phyloP scores from a whole-genome alignment of 2,329 filamentous ascomycete genomes.

The Diaporthe batatas region DNA sequence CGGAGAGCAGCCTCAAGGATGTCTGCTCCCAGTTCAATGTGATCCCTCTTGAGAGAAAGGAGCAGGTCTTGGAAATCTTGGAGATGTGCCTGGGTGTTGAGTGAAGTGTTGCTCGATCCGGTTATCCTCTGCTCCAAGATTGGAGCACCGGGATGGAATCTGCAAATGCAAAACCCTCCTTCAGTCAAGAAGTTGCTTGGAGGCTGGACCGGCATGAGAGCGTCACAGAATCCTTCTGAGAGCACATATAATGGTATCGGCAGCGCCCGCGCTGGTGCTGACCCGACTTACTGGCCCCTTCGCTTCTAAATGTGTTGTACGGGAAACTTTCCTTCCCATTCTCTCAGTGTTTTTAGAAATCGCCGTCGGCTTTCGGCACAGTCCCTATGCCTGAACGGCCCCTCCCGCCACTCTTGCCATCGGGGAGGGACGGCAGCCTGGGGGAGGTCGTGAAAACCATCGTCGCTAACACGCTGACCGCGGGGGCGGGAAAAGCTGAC shows the following conservation, averaged over 20 bases:
- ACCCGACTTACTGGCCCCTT: not conserved
- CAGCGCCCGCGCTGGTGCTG: not conserved
- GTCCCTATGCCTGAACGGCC: not conserved
- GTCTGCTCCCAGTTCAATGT: slow-evolving; percentile 60
- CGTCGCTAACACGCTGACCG: not conserved
- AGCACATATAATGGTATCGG: not conserved
- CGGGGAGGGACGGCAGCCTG: not conserved
- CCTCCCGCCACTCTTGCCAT: not conserved
- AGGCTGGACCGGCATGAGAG: no score
- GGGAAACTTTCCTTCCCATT: not conserved
- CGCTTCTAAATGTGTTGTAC: not conserved
- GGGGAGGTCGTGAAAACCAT: not conserved
- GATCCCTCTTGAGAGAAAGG: slow-evolving; percentile 57
- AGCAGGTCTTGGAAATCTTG: slow-evolving; percentile 63
- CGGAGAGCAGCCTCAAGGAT: slow-evolving; percentile 60
- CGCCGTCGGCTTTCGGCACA: slow-evolving; percentile 13
- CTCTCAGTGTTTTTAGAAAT: not conserved
- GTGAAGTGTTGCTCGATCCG: slow-evolving; percentile 52
- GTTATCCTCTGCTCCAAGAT: no score
- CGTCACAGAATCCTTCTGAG: no score
- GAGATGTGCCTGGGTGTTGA: slow-evolving; percentile 50
- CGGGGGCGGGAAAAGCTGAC: not conserved
- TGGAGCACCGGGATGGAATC: slow-evolving; percentile 49
- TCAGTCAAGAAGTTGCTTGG: not conserved
- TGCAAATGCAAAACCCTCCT: not conserved